phyloP scores from a whole-genome alignment of 257 asterid species.

The Nicotiana undulata region DNA sequence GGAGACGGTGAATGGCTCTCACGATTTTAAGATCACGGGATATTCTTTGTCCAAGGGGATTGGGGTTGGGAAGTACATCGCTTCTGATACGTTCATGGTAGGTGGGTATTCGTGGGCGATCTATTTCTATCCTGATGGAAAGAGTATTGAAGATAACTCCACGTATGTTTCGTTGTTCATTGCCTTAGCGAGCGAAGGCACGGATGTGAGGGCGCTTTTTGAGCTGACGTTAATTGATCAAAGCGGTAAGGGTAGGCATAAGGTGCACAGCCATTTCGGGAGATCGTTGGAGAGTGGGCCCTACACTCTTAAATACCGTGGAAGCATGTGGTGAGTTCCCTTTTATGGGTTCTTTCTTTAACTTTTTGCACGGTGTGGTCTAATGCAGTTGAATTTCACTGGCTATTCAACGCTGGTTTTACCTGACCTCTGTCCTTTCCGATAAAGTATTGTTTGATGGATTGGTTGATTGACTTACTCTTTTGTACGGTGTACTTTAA shows the following conservation, averaged over 20 bases:
- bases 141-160: slow-evolving; percentile 79
- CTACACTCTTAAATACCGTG: slow-evolving; percentile 76
- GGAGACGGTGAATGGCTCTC: slow-evolving; percentile 79
- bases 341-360: neutral
- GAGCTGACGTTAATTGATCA: slow-evolving; percentile 85
- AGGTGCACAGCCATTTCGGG: slow-evolving; percentile 93
- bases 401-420: neutral
- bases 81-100: slow-evolving; percentile 80
- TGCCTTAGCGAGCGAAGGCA: slow-evolving; percentile 78
- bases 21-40: slow-evolving; percentile 76
- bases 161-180: slow-evolving; percentile 79
- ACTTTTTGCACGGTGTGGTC: slow-evolving; percentile 7
- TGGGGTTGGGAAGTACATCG: slow-evolving; percentile 78
- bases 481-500: neutral
- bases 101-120: slow-evolving; percentile 95
- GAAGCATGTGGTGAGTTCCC: slow-evolving; percentile 91
- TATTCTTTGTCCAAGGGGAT: slow-evolving; percentile 76
- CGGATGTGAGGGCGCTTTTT: slow-evolving; percentile 86
- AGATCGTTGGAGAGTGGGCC: slow-evolving; percentile 96
- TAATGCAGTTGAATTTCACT: neutral
- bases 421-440: no score
- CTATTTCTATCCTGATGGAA: slow-evolving; percentile 91
- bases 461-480: neutral
- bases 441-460: neutral
- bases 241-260: slow-evolving; percentile 89